Base-by-base conservation (phyloP, 176 grass and related monocot species). In the Puccinellia tenuiflora region DNA sequence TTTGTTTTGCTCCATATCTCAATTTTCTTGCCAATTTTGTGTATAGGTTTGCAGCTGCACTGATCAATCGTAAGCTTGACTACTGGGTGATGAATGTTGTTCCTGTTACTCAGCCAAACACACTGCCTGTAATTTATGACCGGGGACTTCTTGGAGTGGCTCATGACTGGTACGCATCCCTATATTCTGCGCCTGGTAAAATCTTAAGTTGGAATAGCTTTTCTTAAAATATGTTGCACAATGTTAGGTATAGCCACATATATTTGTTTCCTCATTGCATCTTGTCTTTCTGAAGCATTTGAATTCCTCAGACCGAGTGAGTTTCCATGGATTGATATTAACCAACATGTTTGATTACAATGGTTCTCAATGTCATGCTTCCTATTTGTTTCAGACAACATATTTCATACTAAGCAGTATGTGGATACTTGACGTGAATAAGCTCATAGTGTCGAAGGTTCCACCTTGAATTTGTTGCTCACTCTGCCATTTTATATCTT, bases 41-140 rank as follows among this genome's bases (percentile, higher is more conserved):
- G 71, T 83, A 48, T 76, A 98, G 96, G 65, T 98, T 92, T 91
- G 96, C 88, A 40, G 61, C 90, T 83, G 90, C 92, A 78, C 76
- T 98, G 77, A 91, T 95, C 59, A 84, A 90, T 39, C 77, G 59
- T 35, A 86, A 95, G 56, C 61, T 98, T 59, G 90, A 98, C 90
- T 91, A 76, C 40, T 98, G 96, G 96, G 96, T 98, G 84, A 95
- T 98, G 96, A 98, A 98, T 90, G 88, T 98, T 25, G 90, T 98
- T 76, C 92, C 96, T 81, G 73, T 88, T 57, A 93, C 72, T 48
- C 88, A 85, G 30, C 90, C 96, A 42, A 98, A 95, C 74, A 93
- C 96, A 33, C 85, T 98, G 22, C 92, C 88, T 38, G 90, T 98
- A 76, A 98, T 98, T 60, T 98, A 93, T 88, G 92, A 98, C 75